A percentile compares a stretch with the other conserved stretches of the same genome.
Conservation (phyloP, 2,329 filamentous ascomycete species). For the Parastagonospora nodorum region DNA sequence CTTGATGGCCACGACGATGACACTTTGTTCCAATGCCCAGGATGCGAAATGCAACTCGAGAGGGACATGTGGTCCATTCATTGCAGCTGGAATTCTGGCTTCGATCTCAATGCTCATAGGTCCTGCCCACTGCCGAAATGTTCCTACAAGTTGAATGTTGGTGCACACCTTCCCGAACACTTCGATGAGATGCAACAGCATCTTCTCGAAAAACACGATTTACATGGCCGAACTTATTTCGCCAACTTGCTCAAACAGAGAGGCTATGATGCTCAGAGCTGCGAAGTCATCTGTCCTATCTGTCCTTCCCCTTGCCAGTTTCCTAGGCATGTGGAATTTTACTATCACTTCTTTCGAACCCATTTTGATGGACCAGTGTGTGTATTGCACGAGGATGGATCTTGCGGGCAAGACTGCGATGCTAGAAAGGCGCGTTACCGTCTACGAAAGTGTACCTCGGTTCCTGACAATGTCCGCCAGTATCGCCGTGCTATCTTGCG, state of each 20-base stretch:
- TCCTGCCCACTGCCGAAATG: conserved; percentile 10
- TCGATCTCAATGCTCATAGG: background rate
- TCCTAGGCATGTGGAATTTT: conserved; percentile 1
- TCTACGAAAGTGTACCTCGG: background rate
- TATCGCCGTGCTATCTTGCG: conserved; percentile 15
- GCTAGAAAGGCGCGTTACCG: background rate
- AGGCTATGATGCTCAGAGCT: conserved; percentile 9
- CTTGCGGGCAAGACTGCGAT: background rate
- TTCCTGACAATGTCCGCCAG: conserved; percentile 7
- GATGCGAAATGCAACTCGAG: background rate
- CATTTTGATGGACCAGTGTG: conserved; percentile 4
- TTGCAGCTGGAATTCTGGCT: background rate
- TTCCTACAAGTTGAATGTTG: background rate
- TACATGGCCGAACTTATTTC: conserved; percentile 3
- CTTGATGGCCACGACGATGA: conserved; percentile 16
- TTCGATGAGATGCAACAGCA: conserved; percentile 8
- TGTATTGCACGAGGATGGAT: background rate
- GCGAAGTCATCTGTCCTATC: conserved; percentile 9
- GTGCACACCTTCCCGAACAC: too few relatives aligned
- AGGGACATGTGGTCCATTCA: conserved; percentile 8
- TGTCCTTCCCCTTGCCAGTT: conserved; percentile 5
- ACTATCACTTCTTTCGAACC: conserved; percentile 2
- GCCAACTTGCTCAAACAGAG: background rate
- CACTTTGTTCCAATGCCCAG: conserved; percentile 5
- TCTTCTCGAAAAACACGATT: conserved; percentile 7